phyloP scores from a whole-genome alignment of 73 alveolate species.

The Uronychia setigera region DNA sequence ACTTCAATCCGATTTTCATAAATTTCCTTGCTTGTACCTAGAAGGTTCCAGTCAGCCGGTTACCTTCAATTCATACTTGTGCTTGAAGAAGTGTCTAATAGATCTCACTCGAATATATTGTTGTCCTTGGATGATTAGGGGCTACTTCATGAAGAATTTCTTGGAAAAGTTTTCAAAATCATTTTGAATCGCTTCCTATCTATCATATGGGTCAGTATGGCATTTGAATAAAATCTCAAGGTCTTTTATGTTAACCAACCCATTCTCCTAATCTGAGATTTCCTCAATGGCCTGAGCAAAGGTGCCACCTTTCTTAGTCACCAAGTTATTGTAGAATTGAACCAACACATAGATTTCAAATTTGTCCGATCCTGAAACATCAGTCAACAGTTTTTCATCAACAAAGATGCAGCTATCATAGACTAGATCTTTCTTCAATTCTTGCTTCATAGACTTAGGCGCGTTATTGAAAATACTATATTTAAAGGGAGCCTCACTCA shows the following conservation, averaged over 20 bases:
- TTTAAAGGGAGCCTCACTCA: background rate
- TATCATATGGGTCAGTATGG: background rate
- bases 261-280: constrained; percentile 26
- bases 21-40: background rate
- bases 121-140: background rate
- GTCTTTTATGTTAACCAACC: background rate
- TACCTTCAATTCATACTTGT: constrained; percentile 22
- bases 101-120: constrained; percentile 15
- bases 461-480: constrained; percentile 15
- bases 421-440: constrained; percentile 19
- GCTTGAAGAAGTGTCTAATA: constrained; percentile 24
- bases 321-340: background rate
- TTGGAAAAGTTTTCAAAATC: constrained; percentile 1
- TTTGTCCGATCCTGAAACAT: constrained; percentile 8
- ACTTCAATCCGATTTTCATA: background rate
- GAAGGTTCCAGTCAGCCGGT: background rate
- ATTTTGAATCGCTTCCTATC: background rate
- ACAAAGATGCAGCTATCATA: constrained; percentile 22
- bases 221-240: background rate
- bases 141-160: constrained; percentile 20
- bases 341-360: constrained; percentile 20
- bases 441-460: constrained; percentile 8
- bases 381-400: constrained; percentile 22
- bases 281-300: background rate
- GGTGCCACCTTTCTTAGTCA: background rate